Conservation (phyloP, 768 basidiomycete species). For the Gautieria morchelliformis region DNA sequence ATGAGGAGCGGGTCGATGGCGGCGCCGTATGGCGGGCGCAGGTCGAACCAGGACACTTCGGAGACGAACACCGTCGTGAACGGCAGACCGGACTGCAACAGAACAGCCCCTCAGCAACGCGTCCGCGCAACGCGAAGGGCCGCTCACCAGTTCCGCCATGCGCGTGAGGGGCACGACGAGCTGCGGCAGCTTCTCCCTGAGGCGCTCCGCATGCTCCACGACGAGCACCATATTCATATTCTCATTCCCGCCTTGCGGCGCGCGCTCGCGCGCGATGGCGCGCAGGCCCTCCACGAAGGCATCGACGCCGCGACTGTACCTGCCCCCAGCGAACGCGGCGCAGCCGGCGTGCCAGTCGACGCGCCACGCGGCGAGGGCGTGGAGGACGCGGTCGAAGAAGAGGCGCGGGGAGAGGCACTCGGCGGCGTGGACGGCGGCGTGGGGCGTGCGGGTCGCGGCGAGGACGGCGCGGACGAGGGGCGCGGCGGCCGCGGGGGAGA, state of each 20-base stretch:
- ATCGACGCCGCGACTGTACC: constrained; percentile 58
- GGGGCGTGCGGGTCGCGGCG: constrained; percentile 18
- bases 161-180: constrained; percentile 62
- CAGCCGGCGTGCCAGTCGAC: constrained; percentile 55
- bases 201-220: constrained; percentile 57
- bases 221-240: constrained; percentile 50
- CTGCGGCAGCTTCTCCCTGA: constrained; percentile 54
- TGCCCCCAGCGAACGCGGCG: constrained; percentile 31
- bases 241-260: too few species aligned
- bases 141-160: constrained; percentile 54
- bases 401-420: constrained; percentile 53
- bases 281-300: constrained; percentile 60
- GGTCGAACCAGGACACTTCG: constrained; percentile 57
- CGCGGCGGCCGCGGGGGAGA: constrained; percentile 36
- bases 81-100: constrained; percentile 44
- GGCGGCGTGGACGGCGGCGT: constrained; percentile 44
- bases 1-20: constrained; percentile 66
- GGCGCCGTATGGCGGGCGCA: constrained; percentile 59
- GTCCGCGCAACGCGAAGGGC: too few species aligned
- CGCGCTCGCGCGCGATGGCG: constrained; percentile 12
- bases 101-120: neutral
- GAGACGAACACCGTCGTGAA: constrained; percentile 57
- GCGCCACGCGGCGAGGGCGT: constrained; percentile 46
- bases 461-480: constrained; percentile 33
- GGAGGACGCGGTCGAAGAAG: constrained; percentile 58